A percentile compares a stretch with the other conserved stretches of the same genome.
Conservation (phyloP, 2,329 filamentous ascomycete genomes). For the Fusarium sp. region DNA sequence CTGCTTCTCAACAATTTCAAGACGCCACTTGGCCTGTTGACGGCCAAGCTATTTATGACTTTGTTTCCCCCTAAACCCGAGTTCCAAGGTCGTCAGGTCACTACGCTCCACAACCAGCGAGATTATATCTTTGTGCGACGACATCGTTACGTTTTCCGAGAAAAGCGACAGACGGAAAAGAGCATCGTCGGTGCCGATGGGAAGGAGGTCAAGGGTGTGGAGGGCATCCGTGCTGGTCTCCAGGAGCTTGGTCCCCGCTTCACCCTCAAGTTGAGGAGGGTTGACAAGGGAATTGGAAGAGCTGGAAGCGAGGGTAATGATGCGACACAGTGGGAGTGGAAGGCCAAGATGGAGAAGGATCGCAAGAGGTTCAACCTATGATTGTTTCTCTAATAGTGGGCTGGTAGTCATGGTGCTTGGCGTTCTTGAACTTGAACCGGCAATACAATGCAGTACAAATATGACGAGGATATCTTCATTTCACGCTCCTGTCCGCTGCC, state of each 20-base stretch:
- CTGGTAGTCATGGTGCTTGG: slow-evolving; percentile 12
- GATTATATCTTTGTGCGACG: slow-evolving; percentile 95
- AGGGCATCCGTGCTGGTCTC: slow-evolving; percentile 84
- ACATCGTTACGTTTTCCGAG: slow-evolving; percentile 91
- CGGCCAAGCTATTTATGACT: slow-evolving; percentile 78
- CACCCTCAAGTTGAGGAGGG: slow-evolving; percentile 82
- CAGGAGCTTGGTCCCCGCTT: slow-evolving; percentile 88
- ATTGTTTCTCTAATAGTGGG: slow-evolving; percentile 7
- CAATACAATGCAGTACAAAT: slow-evolving; percentile 8
- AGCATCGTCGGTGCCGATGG: slow-evolving; percentile 83
- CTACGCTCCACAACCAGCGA: slow-evolving; percentile 93
- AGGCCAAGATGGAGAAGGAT: slow-evolving; percentile 92
- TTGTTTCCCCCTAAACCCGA: slow-evolving; percentile 78
- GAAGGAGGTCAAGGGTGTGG: slow-evolving; percentile 82
- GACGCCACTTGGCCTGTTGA: slow-evolving; percentile 88
- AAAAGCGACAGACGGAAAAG: slow-evolving; percentile 88
- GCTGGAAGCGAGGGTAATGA: slow-evolving; percentile 74
- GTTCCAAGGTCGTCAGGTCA: slow-evolving; percentile 84
- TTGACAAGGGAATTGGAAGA: slow-evolving; percentile 85
- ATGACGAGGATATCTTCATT: not conserved
- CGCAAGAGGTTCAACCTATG: slow-evolving; percentile 93
- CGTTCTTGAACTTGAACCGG: slow-evolving; percentile 22
- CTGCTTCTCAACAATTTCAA: slow-evolving; percentile 93
- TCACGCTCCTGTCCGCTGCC: not conserved
- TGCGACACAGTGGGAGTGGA: slow-evolving; percentile 96